A percentile compares a stretch with the other conserved stretches of the same genome.
Conservation (phyloP, 768 basidiomycete species). For the Tephrocybe sp. region DNA sequence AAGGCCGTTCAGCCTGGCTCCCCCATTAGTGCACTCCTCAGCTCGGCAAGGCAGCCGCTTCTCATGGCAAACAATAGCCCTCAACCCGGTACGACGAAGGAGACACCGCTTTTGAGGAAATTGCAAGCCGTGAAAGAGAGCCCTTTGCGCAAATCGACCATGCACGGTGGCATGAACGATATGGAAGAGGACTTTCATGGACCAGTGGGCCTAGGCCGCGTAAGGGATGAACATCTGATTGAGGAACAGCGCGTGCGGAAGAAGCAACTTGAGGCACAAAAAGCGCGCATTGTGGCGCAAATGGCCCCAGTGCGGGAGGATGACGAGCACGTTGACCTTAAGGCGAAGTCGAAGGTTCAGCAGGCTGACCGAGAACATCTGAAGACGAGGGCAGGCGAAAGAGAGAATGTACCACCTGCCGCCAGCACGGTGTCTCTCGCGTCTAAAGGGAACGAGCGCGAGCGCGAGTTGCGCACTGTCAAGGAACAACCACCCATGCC, state of each 20-base stretch:
- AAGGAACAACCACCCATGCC: conserved; percentile 2
- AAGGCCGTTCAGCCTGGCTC: conserved; percentile 93
- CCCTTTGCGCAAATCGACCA: conserved; percentile 48
- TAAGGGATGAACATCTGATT: conserved; percentile 26
- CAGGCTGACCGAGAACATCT: conserved; percentile 25
- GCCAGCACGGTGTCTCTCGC: conserved; percentile 3
- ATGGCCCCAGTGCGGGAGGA: conserved; percentile 72
- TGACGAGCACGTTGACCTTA: conserved; percentile 33
- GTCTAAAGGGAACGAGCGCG: conserved; percentile 13
- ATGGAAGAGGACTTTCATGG: conserved; percentile 38
- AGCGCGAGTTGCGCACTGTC: conserved; percentile 9
- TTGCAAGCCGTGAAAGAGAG: conserved; percentile 59
- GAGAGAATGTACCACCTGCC: conserved; percentile 30
- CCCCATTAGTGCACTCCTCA: conserved; percentile 89
- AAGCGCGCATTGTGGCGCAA: conserved; percentile 91
- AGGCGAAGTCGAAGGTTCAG: conserved; percentile 20
- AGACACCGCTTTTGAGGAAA: conserved; percentile 50
- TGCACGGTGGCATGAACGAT: conserved; percentile 43
- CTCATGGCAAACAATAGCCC: conserved; percentile 53
- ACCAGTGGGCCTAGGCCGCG: conserved; percentile 20
- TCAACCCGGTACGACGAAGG: conserved; percentile 24
- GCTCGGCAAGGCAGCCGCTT: conserved; percentile 85
- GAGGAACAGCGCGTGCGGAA: conserved; percentile 40
- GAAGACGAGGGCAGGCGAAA: conserved; percentile 22
- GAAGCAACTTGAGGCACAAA: conserved; percentile 88